Evolutionary conservation across 345 rosid species (phyloP).

Genomic region (Euphorbia peplus): DNA sequence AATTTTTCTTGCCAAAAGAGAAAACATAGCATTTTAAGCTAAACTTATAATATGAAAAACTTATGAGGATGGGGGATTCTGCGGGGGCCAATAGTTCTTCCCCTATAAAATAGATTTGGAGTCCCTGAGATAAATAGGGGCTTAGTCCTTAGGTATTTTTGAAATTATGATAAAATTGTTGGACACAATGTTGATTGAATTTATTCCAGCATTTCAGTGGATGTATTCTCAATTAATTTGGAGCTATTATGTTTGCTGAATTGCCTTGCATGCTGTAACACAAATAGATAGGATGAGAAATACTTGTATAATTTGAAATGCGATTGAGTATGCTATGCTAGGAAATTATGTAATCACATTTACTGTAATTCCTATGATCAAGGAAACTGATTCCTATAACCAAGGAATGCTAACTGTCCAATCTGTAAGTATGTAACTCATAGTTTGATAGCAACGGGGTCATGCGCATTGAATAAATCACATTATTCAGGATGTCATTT

Average conservation of each 20-base stretch:
- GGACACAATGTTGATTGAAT: background rate
- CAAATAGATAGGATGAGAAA: too few relatives aligned
- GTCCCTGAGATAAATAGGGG: background rate
- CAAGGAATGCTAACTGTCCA: too few relatives aligned
- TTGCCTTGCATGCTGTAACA: background rate
- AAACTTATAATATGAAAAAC: background rate
- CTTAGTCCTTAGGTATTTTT: background rate
- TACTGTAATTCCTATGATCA: too few relatives aligned
- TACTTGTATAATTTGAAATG: too few relatives aligned
- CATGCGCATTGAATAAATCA: background rate
- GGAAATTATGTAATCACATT: too few relatives aligned
- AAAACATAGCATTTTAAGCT: background rate
- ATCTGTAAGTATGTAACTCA: too few relatives aligned
- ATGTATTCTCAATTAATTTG: background rate
- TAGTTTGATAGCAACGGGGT: background rate
- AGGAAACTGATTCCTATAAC: too few relatives aligned
- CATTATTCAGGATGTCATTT: background rate
- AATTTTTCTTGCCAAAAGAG: too few relatives aligned
- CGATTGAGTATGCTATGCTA: too few relatives aligned
- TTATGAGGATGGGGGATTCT: background rate
- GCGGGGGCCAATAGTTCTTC: background rate
- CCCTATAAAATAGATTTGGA: background rate
- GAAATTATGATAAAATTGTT: background rate
- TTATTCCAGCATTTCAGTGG: background rate
- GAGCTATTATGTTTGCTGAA: background rate